phyloP scores from a whole-genome alignment of 176 grass and related monocot genomes.

The Elaeis guineensis region DNA sequence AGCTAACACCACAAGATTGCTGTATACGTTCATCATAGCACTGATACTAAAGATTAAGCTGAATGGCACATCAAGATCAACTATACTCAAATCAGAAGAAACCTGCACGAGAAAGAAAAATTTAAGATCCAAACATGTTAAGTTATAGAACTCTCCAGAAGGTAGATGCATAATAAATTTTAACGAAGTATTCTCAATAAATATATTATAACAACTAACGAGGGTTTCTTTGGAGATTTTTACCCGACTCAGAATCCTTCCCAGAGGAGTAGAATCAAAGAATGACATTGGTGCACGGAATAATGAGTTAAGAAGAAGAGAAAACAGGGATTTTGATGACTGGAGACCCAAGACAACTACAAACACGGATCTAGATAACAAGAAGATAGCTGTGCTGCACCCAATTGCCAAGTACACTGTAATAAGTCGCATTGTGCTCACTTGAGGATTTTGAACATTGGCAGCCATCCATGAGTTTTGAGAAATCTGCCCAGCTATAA shows the following conservation, averaged over 20 bases:
- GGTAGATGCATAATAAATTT: not conserved
- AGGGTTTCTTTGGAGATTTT: slow-evolving; percentile 17
- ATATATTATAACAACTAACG: slow-evolving; percentile 1
- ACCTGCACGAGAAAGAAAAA: slow-evolving; percentile 36
- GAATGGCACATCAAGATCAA: slow-evolving; percentile 92
- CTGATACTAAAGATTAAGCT: slow-evolving; percentile 37
- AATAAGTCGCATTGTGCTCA: slow-evolving; percentile 66
- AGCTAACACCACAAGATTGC: slow-evolving; percentile 78
- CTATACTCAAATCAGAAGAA: slow-evolving; percentile 74
- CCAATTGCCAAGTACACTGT: slow-evolving; percentile 73
- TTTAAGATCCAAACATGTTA: too few relatives aligned
- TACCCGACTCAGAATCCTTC: slow-evolving; percentile 42
- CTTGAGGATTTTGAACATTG: slow-evolving; percentile 60
- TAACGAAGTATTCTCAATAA: not conserved
- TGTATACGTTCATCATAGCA: slow-evolving; percentile 65
- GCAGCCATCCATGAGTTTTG: slow-evolving; percentile 97
- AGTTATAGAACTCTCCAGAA: not conserved
- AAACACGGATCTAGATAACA: slow-evolving; percentile 21
- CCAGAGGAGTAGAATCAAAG: slow-evolving; percentile 35
- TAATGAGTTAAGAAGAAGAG: slow-evolving; percentile 14
- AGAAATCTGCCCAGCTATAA: slow-evolving; percentile 76
- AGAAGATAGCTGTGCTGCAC: slow-evolving; percentile 35
- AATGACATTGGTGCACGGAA: slow-evolving; percentile 37
- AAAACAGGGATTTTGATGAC: slow-evolving; percentile 22
- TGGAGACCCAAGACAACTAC: slow-evolving; percentile 13